Percentiles rank a stretch among this genome's conserved stretches.
phyloP scores from a whole-genome alignment of 805 yeast genomes.

The Candida koratica region DNA sequence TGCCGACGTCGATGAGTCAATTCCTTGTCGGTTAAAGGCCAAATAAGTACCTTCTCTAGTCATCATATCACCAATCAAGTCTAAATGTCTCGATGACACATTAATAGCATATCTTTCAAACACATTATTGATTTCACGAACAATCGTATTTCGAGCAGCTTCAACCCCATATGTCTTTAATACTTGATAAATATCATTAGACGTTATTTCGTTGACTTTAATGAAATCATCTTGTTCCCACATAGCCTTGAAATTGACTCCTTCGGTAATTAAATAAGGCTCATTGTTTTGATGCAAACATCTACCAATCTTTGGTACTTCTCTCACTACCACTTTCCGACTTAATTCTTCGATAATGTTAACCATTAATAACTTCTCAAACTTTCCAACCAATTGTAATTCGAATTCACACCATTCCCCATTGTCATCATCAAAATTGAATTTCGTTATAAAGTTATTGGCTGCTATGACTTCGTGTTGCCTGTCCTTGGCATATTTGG shows the following conservation, averaged over 20 bases:
- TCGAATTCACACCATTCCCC: conserved; percentile 95
- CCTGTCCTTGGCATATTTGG: conserved; percentile 72
- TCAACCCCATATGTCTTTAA: conserved; percentile 94
- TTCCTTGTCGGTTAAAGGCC: conserved; percentile 98
- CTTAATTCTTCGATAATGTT: conserved; percentile 92
- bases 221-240: conserved; percentile 96
- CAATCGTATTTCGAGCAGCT: conserved; percentile 97
- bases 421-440: conserved; percentile 81
- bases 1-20: conserved; percentile 91
- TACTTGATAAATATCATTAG: conserved; percentile 91
- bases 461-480: conserved; percentile 75
- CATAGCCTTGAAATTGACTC: conserved; percentile 96
- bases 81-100: conserved; percentile 91
- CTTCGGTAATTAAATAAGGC: conserved; percentile 88
- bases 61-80: conserved; percentile 97
- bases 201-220: conserved; percentile 81
- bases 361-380: conserved; percentile 94
- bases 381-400: conserved; percentile 68
- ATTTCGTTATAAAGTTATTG: conserved; percentile 70
- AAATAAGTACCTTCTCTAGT: conserved; percentile 96
- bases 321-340: conserved; percentile 86
- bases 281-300: conserved; percentile 84
- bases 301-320: conserved; percentile 86
- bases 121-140: conserved; percentile 90
- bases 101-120: conserved; percentile 94